These are phyloP conservation scores for Termitomyces sp. DNA, from an alignment of 768 basidiomycete genomes.

Conservation along the genomic window DNA sequence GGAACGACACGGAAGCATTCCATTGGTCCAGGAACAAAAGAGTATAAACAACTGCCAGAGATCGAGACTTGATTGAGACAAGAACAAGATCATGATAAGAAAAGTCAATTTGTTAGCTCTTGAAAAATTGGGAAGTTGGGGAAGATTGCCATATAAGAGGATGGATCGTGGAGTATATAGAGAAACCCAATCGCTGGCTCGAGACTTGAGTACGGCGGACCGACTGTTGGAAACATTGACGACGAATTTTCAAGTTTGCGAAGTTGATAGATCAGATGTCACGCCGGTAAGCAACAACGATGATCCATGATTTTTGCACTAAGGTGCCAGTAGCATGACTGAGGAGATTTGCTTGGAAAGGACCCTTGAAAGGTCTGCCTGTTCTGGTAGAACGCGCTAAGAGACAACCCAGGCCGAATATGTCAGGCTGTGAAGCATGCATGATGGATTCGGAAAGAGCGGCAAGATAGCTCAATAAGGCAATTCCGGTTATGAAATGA, in stretches of 20 bases:
- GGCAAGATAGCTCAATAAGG: constrained; percentile 16
- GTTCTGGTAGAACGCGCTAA: not conserved
- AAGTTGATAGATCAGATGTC: not conserved
- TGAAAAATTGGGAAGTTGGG: not conserved
- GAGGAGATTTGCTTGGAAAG: not conserved
- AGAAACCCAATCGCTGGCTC: not conserved
- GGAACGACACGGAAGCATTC: not conserved
- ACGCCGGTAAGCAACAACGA: not conserved
- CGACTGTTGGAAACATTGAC: not conserved
- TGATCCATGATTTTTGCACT: not conserved
- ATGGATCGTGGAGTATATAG: not conserved
- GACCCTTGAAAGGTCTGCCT: not conserved
- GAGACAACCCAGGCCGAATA: not conserved
- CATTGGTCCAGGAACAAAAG: not conserved
- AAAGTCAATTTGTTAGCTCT: not conserved
- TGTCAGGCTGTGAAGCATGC: constrained; percentile 1
- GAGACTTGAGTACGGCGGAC: not conserved
- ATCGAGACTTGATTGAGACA: not conserved
- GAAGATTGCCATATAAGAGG: not conserved
- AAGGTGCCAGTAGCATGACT: not conserved
- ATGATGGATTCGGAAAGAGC: constrained; percentile 1
- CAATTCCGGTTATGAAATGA: constrained; percentile 13
- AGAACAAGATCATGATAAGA: not conserved
- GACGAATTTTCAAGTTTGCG: not conserved
- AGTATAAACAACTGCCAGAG: not conserved